A percentile compares a stretch with the other conserved stretches of the same genome.
phyloP scores from a whole-genome alignment of 2,329 filamentous ascomycete genomes.

The Aspergillus oerlinghausenensis region DNA sequence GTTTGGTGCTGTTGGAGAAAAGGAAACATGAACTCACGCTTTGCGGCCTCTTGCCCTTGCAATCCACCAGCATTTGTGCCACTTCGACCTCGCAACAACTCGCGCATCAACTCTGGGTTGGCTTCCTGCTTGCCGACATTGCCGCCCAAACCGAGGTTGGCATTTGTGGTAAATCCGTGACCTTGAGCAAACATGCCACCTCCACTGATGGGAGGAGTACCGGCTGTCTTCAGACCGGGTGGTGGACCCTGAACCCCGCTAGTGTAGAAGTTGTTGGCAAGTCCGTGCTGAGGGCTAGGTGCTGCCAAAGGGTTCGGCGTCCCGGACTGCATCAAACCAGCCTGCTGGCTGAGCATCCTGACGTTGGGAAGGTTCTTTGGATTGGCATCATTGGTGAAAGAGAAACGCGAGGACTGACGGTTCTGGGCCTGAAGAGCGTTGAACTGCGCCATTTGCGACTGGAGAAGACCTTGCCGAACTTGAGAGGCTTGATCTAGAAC shows the following conservation, averaged over 20 bases:
- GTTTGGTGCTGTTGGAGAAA: conserved; percentile 84
- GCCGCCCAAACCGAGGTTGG: conserved; percentile 59
- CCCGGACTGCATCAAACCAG: conserved; percentile 33
- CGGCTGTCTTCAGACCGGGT: conserved; percentile 89
- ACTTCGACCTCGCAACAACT: conserved; percentile 69
- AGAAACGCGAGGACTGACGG: conserved; percentile 81
- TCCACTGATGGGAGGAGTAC: conserved; percentile 78
- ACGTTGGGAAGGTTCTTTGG: conserved; percentile 55
- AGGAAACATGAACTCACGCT: conserved; percentile 98
- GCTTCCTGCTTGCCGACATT: conserved; percentile 65
- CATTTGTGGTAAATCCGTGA: conserved; percentile 67
- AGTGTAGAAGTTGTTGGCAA: conserved; percentile 69
- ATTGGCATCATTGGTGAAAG: conserved; percentile 69
- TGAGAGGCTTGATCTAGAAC: conserved; percentile 41
- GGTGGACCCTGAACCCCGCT: conserved; percentile 87
- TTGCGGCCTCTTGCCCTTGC: conserved; percentile 78
- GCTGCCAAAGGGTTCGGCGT: conserved; percentile 36
- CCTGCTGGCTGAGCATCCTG: conserved; percentile 52
- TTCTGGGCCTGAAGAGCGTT: conserved; percentile 63
- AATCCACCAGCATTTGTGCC: conserved; percentile 56
- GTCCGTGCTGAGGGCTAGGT: conserved; percentile 35
- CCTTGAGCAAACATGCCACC: conserved; percentile 85
- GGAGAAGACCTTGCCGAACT: conserved; percentile 43
- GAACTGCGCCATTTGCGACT: conserved; percentile 46
- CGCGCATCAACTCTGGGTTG: conserved; percentile 71